These are phyloP conservation scores for Nymphaea thermarum DNA, from an alignment of 164 flowering plant genomes.

Conservation along the genomic window DNA sequence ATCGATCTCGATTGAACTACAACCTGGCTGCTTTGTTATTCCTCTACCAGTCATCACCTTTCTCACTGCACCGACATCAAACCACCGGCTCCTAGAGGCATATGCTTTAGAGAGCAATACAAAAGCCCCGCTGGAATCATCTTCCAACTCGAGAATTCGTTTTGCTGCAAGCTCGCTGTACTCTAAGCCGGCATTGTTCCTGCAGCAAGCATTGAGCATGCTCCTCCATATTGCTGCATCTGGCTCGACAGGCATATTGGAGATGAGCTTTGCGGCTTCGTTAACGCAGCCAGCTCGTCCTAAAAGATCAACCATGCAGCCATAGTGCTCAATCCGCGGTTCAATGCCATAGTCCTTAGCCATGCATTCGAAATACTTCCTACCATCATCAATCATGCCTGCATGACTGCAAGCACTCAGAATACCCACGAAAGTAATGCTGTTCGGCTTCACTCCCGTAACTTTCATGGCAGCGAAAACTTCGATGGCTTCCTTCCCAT, in stretches of 20 bases:
- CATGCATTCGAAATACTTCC: constrained; percentile 39
- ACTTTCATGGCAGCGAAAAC: constrained; percentile 22
- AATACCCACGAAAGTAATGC: constrained; percentile 19
- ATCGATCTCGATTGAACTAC: constrained; percentile 63
- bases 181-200: constrained; percentile 19
- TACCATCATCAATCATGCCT: constrained; percentile 54
- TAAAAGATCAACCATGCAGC: constrained; percentile 67
- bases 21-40: constrained; percentile 45
- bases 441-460: constrained; percentile 12
- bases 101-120: constrained; percentile 66
- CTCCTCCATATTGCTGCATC: constrained; percentile 63
- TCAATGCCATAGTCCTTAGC: constrained; percentile 24
- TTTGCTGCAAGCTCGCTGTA: constrained; percentile 28
- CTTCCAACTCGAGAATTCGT: constrained; percentile 28
- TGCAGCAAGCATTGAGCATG: constrained; percentile 50
- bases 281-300: constrained; percentile 60
- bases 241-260: constrained; percentile 55
- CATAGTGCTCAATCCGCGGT: constrained; percentile 68
- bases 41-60: constrained; percentile 39
- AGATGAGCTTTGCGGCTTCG: constrained; percentile 45
- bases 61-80: constrained; percentile 40
- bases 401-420: constrained; percentile 62
- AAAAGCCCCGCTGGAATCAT: constrained; percentile 51
- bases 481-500: constrained; percentile 42
- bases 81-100: constrained; percentile 51